Evolutionary conservation across 1,139 yeast genomes (phyloP).

Genomic region (Blastobotrys aristatus): DNA sequence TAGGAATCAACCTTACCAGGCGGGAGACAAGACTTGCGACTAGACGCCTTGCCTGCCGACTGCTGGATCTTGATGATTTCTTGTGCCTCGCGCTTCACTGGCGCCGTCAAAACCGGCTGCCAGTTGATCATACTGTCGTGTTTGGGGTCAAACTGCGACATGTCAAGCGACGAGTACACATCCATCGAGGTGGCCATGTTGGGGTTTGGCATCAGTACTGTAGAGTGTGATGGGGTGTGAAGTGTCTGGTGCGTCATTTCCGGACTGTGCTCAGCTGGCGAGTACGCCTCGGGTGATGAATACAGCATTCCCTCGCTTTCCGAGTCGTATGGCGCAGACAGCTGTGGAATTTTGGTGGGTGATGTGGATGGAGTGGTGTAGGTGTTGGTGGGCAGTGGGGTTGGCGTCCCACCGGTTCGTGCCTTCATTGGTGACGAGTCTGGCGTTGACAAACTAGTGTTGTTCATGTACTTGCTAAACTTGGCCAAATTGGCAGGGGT

Average conservation of each 20-base stretch:
- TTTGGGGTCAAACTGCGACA: slow-evolving; percentile 22
- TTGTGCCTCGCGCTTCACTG: slow-evolving; percentile 30
- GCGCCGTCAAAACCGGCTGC: slow-evolving; percentile 37
- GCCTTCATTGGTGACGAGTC: slow-evolving; percentile 15
- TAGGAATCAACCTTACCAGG: slow-evolving; percentile 86
- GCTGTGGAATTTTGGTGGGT: slow-evolving; percentile 4
- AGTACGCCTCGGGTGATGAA: slow-evolving; percentile 15
- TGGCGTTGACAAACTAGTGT: slow-evolving; percentile 10
- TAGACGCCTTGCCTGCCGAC: slow-evolving; percentile 25
- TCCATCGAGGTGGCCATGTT: slow-evolving; percentile 16
- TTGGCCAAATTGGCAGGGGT: slow-evolving; percentile 29
- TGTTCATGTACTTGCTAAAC: slow-evolving; percentile 24
- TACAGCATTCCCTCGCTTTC: slow-evolving; percentile 11
- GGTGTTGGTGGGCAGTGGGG: slow-evolving; percentile 1
- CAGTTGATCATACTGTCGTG: slow-evolving; percentile 28
- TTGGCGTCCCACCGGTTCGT: background rate
- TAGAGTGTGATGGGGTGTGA: background rate
- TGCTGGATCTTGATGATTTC: slow-evolving; percentile 33
- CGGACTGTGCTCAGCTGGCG: slow-evolving; percentile 11
- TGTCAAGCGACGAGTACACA: slow-evolving; percentile 24
- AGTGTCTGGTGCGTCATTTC: background rate
- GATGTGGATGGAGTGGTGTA: slow-evolving; percentile 9
- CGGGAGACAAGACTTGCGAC: slow-evolving; percentile 61
- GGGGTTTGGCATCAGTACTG: slow-evolving; percentile 13
- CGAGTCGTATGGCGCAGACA: slow-evolving; percentile 5